Evolutionary conservation across 176 grass and related monocot species (phyloP).

Genomic region (Aegilops longissima): DNA sequence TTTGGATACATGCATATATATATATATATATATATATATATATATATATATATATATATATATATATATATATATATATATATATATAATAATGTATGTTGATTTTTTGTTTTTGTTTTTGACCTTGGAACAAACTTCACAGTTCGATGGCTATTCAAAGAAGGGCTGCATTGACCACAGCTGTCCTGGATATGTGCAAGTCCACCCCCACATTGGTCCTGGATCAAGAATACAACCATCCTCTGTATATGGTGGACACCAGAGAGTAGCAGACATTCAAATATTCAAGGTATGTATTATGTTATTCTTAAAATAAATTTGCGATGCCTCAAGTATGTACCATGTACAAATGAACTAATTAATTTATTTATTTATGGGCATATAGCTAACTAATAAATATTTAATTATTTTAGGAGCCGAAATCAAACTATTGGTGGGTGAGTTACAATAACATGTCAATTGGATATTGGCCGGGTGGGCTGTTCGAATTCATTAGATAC

Average conservation of each 20-base stretch:
- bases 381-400: background rate
- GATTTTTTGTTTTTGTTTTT: background rate
- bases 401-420: constrained; percentile 10
- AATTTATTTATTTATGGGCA: background rate
- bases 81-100: background rate
- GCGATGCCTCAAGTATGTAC: background rate
- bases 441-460: background rate
- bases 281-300: constrained; percentile 38
- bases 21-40: too few relatives aligned
- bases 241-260: constrained; percentile 17
- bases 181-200: constrained; percentile 41
- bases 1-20: too few relatives aligned
- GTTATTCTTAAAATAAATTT: background rate
- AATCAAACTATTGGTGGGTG: constrained; percentile 31
- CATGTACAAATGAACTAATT: background rate
- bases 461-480: constrained; percentile 28
- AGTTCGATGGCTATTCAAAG: background rate
- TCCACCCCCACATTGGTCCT: background rate
- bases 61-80: too few relatives aligned
- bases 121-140: background rate
- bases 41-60: too few relatives aligned
- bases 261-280: background rate
- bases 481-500: background rate
- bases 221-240: background rate
- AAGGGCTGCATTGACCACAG: background rate